Evolutionary conservation across 805 yeast genomes (phyloP), one percentile per base, ranked within the genome.

Genomic region (Suhomyces tanzawaensis): DNA sequence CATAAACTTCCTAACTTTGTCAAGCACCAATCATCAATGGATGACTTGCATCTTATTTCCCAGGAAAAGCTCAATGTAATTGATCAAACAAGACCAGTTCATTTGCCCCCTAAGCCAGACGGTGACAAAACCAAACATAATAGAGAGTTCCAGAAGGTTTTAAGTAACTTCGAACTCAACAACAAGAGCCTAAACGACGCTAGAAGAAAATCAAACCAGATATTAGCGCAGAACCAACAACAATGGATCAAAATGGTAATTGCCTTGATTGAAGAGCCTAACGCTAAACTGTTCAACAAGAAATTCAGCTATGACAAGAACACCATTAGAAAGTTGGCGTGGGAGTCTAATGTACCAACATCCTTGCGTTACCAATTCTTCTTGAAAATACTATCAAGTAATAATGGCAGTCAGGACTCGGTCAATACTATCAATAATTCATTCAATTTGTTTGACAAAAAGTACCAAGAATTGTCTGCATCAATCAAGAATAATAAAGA

Each of bases 61-160:
- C 72, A 69, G 1, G 84, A 81, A 49, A 82, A 82, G 48, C 53
- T 79, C 25, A 70, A 69, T 17, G 57, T 62, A 8, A 58, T 82
- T 25, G 72, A 82, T 36, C 78, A 77, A 30, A 74, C 87, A 1
- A 69, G 90, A 47, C 90, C 90, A 3, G 72, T 79, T 34, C 79
- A 86, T 75, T 56, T 81, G 31, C 90, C 90, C 4, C 88, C 88
- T 4, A 82, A 82, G 53, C 64, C 68, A 27, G 51, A 61, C 3
- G 55, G 52, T 9, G 90, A 82, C 50, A 71, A 71, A 29, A 54
- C 62, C 23, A 67, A 67, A 40, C 90, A 82, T 51, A 80, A 79
- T 47, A 66, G 61, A 33, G 81, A 81, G 51, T 71, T 81, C 39
- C 62, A 70, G 32, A 66, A 64, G 58, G 46, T 70, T 19, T 66